These are phyloP conservation scores for Fusarium poae DNA, from an alignment of 2,329 filamentous ascomycete species.

Conservation along the genomic window DNA sequence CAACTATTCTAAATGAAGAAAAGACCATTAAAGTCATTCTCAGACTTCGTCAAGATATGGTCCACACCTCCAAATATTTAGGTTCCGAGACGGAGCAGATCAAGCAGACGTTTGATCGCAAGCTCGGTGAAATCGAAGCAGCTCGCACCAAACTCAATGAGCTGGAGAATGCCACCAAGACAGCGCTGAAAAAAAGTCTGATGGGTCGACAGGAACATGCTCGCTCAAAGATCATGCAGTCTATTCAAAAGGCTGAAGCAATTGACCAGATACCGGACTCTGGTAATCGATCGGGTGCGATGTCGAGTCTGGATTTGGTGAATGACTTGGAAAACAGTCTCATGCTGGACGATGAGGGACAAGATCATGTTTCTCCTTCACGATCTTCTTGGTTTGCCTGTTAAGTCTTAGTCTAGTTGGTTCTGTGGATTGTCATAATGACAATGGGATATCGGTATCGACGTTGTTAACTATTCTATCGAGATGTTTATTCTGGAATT, in stretches of 20 bases:
- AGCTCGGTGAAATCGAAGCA: background rate
- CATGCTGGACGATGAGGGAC: background rate
- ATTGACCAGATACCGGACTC: background rate
- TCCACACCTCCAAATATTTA: background rate
- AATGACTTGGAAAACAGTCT: conserved; percentile 10
- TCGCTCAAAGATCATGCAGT: background rate
- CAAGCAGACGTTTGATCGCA: fast-evolving
- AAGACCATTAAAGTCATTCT: fast-evolving
- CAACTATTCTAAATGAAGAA: fast-evolving
- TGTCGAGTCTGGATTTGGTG: conserved; percentile 2
- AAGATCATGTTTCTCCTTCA: background rate
- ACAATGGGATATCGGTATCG: too few species aligned
- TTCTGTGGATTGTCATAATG: too few species aligned
- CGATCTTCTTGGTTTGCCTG: background rate
- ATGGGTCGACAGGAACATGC: background rate
- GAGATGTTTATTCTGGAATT: too few species aligned
- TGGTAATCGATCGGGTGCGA: background rate
- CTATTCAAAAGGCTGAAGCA: background rate
- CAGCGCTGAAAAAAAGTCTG: fast-evolving
- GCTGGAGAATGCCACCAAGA: background rate
- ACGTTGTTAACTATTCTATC: too few species aligned
- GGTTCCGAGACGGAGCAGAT: fast-evolving
- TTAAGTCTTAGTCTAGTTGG: too few species aligned
- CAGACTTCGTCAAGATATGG: fast-evolving
- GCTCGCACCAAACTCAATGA: background rate